Conservation (phyloP, 176 grass and related monocot species). For the Dactylis glomerata region DNA sequence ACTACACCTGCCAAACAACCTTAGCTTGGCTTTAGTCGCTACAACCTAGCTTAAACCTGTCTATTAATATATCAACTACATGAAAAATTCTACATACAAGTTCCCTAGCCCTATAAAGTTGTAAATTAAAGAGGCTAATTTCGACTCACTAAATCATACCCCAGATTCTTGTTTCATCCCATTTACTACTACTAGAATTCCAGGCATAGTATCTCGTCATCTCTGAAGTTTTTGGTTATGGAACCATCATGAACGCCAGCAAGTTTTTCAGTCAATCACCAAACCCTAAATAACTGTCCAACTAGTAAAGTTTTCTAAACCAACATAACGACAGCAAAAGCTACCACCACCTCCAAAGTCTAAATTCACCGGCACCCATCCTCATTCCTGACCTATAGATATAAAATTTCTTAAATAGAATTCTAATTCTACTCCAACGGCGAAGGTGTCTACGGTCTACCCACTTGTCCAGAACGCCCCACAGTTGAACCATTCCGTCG, state of each 20-base stretch:
- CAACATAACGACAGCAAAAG: background rate
- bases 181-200: background rate
- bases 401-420: background rate
- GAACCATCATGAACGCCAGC: background rate
- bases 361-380: background rate
- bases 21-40: background rate
- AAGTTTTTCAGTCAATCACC: background rate
- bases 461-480: background rate
- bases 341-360: background rate
- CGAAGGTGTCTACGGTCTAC: background rate
- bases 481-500: constrained; percentile 4
- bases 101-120: background rate
- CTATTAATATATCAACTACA: background rate
- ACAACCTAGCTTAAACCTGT: background rate
- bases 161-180: background rate
- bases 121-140: background rate
- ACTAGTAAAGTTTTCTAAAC: background rate
- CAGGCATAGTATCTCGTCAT: background rate
- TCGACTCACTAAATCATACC: background rate
- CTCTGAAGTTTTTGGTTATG: background rate
- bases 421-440: background rate
- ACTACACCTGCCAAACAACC: background rate
- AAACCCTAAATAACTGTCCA: background rate
- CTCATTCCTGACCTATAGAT: too few species aligned
- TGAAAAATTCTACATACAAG: background rate